Percentiles rank a stretch among this genome's conserved stretches.
Evolutionary conservation across 2,329 filamentous ascomycete genomes (phyloP).

Genomic region (Akanthomyces dipterigenus): DNA sequence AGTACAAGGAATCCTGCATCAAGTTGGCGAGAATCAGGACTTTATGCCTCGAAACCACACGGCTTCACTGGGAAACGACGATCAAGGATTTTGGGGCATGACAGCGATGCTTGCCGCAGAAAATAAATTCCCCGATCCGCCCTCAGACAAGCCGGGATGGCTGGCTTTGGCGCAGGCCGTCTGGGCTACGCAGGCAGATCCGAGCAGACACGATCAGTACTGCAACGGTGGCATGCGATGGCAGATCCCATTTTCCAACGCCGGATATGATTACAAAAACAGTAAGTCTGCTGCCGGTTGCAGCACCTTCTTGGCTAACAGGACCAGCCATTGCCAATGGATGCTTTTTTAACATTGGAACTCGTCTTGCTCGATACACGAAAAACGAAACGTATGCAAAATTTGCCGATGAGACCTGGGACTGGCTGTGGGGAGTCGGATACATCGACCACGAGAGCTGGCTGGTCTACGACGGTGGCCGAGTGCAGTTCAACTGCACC

Average conservation of each 20-base stretch:
- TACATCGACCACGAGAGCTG: conserved; percentile 55
- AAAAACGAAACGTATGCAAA: conserved; percentile 57
- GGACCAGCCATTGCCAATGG: conserved; percentile 50
- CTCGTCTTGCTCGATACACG: conserved; percentile 67
- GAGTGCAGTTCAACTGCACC: conserved; percentile 52
- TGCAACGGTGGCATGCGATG: conserved; percentile 68
- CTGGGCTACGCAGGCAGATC: conserved; percentile 53
- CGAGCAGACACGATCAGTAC: conserved; percentile 55
- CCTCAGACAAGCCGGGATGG: conserved; percentile 49
- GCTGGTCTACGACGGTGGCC: conserved; percentile 58
- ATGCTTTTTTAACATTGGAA: conserved; percentile 57
- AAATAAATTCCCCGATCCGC: conserved; percentile 54
- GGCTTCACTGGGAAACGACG: conserved; percentile 58
- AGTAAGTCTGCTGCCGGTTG: conserved; percentile 26
- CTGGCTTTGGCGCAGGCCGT: conserved; percentile 62
- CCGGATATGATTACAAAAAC: conserved; percentile 72
- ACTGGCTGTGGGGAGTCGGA: conserved; percentile 50
- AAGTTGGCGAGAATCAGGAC: conserved; percentile 49
- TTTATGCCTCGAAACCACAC: conserved; percentile 57
- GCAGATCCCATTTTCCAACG: conserved; percentile 71
- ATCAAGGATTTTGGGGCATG: conserved; percentile 65
- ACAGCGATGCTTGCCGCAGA: conserved; percentile 62
- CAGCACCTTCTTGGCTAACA: neutral
- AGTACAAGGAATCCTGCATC: conserved; percentile 49
- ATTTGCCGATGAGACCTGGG: conserved; percentile 54